Evolutionary conservation across 2,329 filamentous ascomycete species (phyloP).

Genomic region (Biscogniauxia mediterranea): DNA sequence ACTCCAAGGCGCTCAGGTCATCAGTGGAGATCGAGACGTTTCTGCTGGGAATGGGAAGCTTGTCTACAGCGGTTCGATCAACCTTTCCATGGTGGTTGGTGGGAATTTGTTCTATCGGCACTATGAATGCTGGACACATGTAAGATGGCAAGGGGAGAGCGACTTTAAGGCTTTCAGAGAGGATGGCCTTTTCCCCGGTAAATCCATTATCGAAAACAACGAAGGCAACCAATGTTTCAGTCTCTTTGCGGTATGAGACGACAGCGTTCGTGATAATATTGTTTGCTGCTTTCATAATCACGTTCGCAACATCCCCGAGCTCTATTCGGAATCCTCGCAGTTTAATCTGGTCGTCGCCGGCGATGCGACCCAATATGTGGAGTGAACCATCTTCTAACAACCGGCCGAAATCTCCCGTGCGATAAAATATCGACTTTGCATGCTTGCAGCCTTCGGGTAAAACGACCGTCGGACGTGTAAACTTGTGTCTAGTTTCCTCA

Average conservation of each 20-base stretch:
- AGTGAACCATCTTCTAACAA: conserved; percentile 33
- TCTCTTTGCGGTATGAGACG: conserved; percentile 2
- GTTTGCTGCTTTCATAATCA: conserved; percentile 8
- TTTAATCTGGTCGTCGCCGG: conserved; percentile 41
- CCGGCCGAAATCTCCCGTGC: conserved; percentile 38
- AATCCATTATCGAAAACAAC: conserved; percentile 9
- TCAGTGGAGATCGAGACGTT: too few relatives aligned
- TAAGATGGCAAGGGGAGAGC: conserved; percentile 32
- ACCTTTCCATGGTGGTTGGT: conserved; percentile 16
- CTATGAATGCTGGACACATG: conserved; percentile 32
- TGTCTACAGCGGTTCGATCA: conserved; percentile 23
- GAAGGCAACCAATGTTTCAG: too few relatives aligned
- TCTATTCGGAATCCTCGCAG: conserved; percentile 43
- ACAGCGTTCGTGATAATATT: conserved; percentile 5
- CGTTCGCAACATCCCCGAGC: conserved; percentile 38
- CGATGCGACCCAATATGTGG: conserved; percentile 34
- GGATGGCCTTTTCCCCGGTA: conserved; percentile 26
- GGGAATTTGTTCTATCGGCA: conserved; percentile 2
- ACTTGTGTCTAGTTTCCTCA: conserved; percentile 20
- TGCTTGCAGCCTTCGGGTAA: neutral
- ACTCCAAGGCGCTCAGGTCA: too few relatives aligned
- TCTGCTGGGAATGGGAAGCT: too few relatives aligned
- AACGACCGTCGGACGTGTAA: conserved; percentile 17
- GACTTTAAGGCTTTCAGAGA: neutral
- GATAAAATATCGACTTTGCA: conserved; percentile 30